Base-by-base conservation (phyloP, 2,329 filamentous ascomycete genomes). In the Albophoma yamanashiensis region DNA sequence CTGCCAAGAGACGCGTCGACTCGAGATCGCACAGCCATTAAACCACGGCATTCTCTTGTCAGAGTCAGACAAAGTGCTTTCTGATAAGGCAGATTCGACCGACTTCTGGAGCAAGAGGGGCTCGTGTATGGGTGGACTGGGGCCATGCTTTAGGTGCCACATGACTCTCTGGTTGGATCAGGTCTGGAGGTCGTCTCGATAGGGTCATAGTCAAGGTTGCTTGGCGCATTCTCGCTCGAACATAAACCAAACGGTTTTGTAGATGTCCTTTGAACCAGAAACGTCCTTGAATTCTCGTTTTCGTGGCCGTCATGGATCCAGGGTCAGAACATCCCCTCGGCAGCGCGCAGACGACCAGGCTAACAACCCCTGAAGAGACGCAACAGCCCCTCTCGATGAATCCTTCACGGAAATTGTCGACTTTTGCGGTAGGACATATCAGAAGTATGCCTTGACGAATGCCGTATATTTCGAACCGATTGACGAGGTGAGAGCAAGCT, bases 401-500 rank as follows among this genome's bases (percentile, higher is more conserved):
- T 74, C 74, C 53, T 84, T 83, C 67, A 75, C 82, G 64, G 80
- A 87, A 67, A 86, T 82, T 6, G 73, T 88, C 61, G 76, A 78
- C 20, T 76, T 86, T 64, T 78, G 86, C 70, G 85, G 84, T 62
- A 80, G 89, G 68, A 78, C 81, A 55, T 91, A 85, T 70, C 88
- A 91, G 65, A 80, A 80, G 68, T 85, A 87, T 74, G 81, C 88
- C 25, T 71, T 91, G 58, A 79, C 85, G 38, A 84, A 87, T 65
- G 78, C 77, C 42, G 81, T 84, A 63, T 89, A 89, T 69, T 87
- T 89, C 66, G 82, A 78, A 55, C 89, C 89, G 11, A 78, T 89
- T 60, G 89, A 91, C 68, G 87, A 90, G 78, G 89, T 89, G 78
- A 66, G 74, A 39, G 60, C 39, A 53, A 22, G 38, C 20, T 3